Percentiles rank a stretch among this genome's conserved stretches.
These are phyloP conservation scores for Physcomitrium patens DNA, from an alignment of 225 moss, liverwort and hornwort genomes.

Conservation along the genomic window DNA sequence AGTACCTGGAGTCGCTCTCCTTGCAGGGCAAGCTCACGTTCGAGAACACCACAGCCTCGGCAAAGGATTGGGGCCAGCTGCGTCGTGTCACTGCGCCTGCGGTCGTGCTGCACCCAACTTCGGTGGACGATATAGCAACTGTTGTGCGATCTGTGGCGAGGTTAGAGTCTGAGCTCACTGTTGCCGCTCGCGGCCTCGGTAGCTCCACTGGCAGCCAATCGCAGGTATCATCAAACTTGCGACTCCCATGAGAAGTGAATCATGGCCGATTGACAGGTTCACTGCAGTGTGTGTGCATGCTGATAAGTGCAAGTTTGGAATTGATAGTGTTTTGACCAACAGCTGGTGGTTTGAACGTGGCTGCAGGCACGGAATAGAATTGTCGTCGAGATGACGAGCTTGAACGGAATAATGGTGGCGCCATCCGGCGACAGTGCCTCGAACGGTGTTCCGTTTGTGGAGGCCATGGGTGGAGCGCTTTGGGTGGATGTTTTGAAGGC, in stretches of 20 bases:
- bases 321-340: no score
- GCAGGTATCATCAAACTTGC: slow-evolving; percentile 32
- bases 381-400: slow-evolving; percentile 47
- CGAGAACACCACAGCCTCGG: slow-evolving; percentile 47
- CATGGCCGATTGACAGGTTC: not conserved
- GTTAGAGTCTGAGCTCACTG: slow-evolving; percentile 41
- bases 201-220: slow-evolving; percentile 52
- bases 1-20: slow-evolving; percentile 29
- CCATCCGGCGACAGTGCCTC: slow-evolving; percentile 42
- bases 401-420: slow-evolving; percentile 44
- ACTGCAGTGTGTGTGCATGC: not conserved
- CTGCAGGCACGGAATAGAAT: slow-evolving; percentile 50
- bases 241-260: not conserved
- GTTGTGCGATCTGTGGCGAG: slow-evolving; percentile 39
- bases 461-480: slow-evolving; percentile 72
- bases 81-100: slow-evolving; percentile 30
- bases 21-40: slow-evolving; percentile 40
- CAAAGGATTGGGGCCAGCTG: slow-evolving; percentile 61
- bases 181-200: slow-evolving; percentile 56
- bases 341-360: not conserved
- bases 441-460: slow-evolving; percentile 53
- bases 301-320: no score
- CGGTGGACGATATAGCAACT: slow-evolving; percentile 36
- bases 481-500: slow-evolving; percentile 84
- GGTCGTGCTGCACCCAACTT: slow-evolving; percentile 36